Base-by-base conservation (phyloP, 2,329 filamentous ascomycete genomes). In the Dothistroma septosporum region DNA sequence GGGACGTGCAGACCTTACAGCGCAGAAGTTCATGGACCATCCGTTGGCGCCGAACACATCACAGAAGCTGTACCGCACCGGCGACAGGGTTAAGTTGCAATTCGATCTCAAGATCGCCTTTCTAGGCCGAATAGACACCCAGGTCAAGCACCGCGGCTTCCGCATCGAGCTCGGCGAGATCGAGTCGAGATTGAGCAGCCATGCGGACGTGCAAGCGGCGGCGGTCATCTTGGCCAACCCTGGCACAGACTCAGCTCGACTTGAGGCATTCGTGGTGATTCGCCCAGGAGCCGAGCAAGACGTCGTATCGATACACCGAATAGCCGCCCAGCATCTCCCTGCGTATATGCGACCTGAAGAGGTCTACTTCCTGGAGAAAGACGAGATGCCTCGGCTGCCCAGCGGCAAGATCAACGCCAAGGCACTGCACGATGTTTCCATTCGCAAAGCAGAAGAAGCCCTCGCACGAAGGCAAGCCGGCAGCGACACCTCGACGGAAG, bases 81-180 rank as follows among this genome's bases (percentile, higher is more conserved):
- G 65, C 52, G 66, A 68, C 35, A 58, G 66, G 14, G 66, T 67
- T 6, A 63, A 55, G 50, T 22, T 67, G n/a, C 61, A 65, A 41
- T 49, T 58, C 8, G 65, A 68, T 28, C 53, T 60, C 24, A 64
- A 64, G 53, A 67, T 67, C 46, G 54, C 53, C 14, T 88, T 86
- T 70, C 87, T 88, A 6, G 92, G 92, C 22, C 83, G 93, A 56
- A 86, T 85, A 24, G 92, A 97, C 72, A 84, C 87, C 64, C 92
- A 97, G 73, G 89, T 97, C 77, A 97, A 97, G 79, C 92, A 97
- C 64, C 87, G 93, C 61, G 92, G 92, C 1, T 96, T 96, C 80
- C 84, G 92, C 61, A 95, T 97, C 66, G 93, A 97, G 76, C 85
- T 97, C 41, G 88, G 88, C 65, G 93, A 97, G 66, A 96, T 97